Base-by-base conservation (phyloP, 2,329 filamentous ascomycete genomes). In the Scedosporium aurantiacum region DNA sequence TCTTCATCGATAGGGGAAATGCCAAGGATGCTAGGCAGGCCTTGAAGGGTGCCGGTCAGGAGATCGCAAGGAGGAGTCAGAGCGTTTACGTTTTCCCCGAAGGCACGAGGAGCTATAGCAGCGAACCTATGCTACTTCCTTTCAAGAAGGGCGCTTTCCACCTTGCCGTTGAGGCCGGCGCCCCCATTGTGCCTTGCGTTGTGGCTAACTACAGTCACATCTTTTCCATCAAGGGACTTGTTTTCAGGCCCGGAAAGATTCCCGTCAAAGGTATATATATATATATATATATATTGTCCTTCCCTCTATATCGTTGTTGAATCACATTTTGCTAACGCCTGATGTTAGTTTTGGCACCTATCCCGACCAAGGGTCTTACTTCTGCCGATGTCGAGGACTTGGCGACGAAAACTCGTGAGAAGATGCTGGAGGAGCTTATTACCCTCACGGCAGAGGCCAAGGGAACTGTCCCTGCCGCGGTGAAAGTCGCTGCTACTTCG, bases 131-230 rank as follows among this genome's bases (percentile, higher is more conserved):
- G 63, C 76, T 99, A 68, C 79, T 97, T 61, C 90, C 91, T n/a
- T 99, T 97, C 81, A 99, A 99, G 78, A 99, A 99, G 79, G 94
- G 94, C 63, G 94, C 93, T 56, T 99, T 99, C 75, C 93, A 99
- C 73, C 82, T 99, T 40, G 94, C 94, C 55, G 84, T 99, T 21
- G 90, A 97, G 79, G 93, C 93, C 2, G 89, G 91, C 66, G 94
- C 97, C 5, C 92, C 92, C 27, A 90, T 99, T 68, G 87, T 99
- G 3, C 94, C 94, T 0, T 82, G 95, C 41, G 87, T 91, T 56
- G 83, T 85, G 32, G 88, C 89, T 71, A 92, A 91, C 75, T 93
- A 93, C 73, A 86, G 86, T 67, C 83, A 91, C 70, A 70, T 92
- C 40, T 75, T 92, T 65, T 85, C 84, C 68, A 74, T 86, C 67